Evolutionary conservation across 371 early-diverging fungal genomes (phyloP), one percentile per base, ranked within the genome.

Genomic region (Coemansia sp.): DNA sequence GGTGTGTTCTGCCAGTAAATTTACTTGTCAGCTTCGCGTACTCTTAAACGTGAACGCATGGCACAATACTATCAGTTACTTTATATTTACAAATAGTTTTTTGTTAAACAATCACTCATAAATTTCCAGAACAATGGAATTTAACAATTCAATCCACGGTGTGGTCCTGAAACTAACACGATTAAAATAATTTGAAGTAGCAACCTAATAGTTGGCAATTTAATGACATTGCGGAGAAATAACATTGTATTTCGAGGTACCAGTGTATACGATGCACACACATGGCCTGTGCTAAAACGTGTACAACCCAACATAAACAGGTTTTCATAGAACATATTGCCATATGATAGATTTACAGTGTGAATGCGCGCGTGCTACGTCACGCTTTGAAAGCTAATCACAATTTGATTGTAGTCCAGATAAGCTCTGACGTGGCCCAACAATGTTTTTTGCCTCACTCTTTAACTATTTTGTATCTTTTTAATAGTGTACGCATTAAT

Each of bases 1-100:
- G 69, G 69, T 11, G 77, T 77, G 13, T 69, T 47, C 58, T 77
- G 77, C 70, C 45, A 63, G 34, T 77, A 73, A 66, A 31, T 39
- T 4, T 13, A n/a, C 27, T 6, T 7, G 10, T 18, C 18, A 11
- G 31, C n/a, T 56, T 27, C 14, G 16, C 26, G 2, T 14, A 22
- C n/a, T n/a, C 34, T 18, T 16, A n/a, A 14, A 16, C 6, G 21
- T n/a, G 29, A 13, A 34, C 21, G 34, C 53, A 53, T 24, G 29
- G 14, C 21, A 22, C 27, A 18, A 21, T 27, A 3, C 1, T 27
- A 18, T 56, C 18, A 34, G 14, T 56, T 34, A 56, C 34, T n/a
- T n/a, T 34, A 56, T 31, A 54, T 29, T 27, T 26, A 13, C n/a
- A 54, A 14, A 37, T 57, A 37, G 22, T 16, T 50, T 18, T n/a